Evolutionary conservation across 2,329 filamentous ascomycete species (phyloP).

Genomic region (Paecilomyces variotii): DNA sequence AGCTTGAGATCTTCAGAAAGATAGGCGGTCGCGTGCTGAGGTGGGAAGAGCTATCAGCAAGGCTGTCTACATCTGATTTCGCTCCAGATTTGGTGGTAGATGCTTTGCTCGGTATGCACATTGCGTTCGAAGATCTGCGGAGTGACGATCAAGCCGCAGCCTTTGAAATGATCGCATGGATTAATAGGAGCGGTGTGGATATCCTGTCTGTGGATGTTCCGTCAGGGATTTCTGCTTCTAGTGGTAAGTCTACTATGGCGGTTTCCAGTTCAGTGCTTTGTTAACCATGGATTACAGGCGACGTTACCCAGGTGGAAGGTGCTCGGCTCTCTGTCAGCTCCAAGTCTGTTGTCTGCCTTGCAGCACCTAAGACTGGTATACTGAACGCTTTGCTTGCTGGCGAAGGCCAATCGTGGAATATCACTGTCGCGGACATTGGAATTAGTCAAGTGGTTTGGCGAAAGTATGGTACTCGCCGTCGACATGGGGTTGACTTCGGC

Average conservation of each 20-base stretch:
- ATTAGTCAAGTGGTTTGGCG: constrained; percentile 76
- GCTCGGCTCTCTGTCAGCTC: constrained; percentile 71
- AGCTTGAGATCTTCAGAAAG: constrained; percentile 75
- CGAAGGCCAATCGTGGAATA: constrained; percentile 56
- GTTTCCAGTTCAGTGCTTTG: not conserved
- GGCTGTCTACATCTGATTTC: constrained; percentile 46
- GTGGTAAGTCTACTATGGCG: constrained; percentile 55
- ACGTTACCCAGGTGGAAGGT: constrained; percentile 57
- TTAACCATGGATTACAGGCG: constrained; percentile 31
- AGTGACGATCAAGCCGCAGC: constrained; percentile 74
- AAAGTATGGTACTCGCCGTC: constrained; percentile 70
- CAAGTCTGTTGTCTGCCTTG: constrained; percentile 75
- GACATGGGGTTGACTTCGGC: constrained; percentile 82
- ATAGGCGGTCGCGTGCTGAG: constrained; percentile 66
- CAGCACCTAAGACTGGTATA: constrained; percentile 77
- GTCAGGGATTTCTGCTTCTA: constrained; percentile 74
- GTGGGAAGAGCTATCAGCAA: constrained; percentile 51
- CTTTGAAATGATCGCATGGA: constrained; percentile 88
- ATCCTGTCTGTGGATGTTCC: constrained; percentile 87
- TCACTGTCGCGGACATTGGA: constrained; percentile 82
- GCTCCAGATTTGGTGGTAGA: constrained; percentile 78
- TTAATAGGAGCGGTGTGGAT: constrained; percentile 75
- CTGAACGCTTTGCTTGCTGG: constrained; percentile 64
- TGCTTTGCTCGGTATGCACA: constrained; percentile 75
- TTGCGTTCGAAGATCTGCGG: constrained; percentile 80